Evolutionary conservation across 208 protist species (phyloP).

Genomic region (Leishmania amazonensis): DNA sequence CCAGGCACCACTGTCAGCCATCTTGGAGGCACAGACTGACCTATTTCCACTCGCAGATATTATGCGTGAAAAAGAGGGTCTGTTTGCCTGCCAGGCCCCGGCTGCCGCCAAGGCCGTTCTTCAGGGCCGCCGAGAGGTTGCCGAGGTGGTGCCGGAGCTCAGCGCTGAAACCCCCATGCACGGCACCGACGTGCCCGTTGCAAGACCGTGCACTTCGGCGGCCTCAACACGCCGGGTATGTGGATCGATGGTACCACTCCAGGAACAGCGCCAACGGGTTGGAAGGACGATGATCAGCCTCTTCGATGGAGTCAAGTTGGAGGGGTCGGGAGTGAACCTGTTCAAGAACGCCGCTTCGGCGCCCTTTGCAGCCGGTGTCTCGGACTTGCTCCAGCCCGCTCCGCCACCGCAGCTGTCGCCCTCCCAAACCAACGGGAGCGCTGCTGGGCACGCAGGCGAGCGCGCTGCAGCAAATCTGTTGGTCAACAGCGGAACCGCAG

Average conservation of each 20-base stretch:
- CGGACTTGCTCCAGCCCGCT: not conserved
- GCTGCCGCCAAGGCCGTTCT: not conserved
- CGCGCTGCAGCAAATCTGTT: constrained; percentile 1
- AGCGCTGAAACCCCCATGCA: not conserved
- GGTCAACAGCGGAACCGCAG: not conserved
- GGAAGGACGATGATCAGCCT: constrained; percentile 46
- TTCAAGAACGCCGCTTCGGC: constrained; percentile 8
- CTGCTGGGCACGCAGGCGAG: not conserved
- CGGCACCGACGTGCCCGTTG: not conserved
- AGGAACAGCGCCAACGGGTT: constrained; percentile 17
- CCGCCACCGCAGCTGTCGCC: not conserved
- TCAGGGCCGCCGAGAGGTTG: not conserved
- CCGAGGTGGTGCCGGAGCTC: not conserved
- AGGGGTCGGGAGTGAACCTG: constrained; percentile 18
- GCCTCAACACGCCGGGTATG: not conserved
- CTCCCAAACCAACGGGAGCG: not conserved
- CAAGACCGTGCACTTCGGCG: constrained; percentile 20
- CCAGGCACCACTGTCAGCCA: constrained; percentile 41
- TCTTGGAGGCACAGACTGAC: constrained; percentile 30
- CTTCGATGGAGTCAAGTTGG: constrained; percentile 31
- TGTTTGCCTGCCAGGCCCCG: constrained; percentile 34
- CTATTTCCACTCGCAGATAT: constrained; percentile 37
- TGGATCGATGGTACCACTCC: not conserved
- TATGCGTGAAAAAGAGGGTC: constrained; percentile 26
- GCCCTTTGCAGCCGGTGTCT: no score